Percentiles rank a stretch among this genome's conserved stretches.
phyloP scores from a whole-genome alignment of 1,284 basidiomycete genomes.

The Malassezia slooffiae region DNA sequence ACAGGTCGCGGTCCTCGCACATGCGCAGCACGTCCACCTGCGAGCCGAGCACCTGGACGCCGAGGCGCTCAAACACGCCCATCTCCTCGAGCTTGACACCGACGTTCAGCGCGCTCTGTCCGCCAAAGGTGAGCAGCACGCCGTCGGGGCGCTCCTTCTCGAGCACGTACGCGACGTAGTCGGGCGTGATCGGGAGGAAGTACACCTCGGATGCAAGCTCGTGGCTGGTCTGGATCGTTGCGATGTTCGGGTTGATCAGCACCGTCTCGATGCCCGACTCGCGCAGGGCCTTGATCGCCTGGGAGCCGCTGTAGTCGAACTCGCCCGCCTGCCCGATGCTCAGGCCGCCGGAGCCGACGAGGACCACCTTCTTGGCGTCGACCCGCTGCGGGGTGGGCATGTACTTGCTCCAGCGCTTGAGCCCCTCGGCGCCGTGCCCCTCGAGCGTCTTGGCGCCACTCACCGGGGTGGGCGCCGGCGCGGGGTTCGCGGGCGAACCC shows the following conservation, averaged over 20 bases:
- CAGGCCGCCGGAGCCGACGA: conserved; percentile 91
- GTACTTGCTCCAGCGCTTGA: conserved; percentile 14
- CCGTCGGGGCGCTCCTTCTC: conserved; percentile 98
- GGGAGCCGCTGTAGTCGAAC: conserved; percentile 98
- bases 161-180: conserved; percentile 95
- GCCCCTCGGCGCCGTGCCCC: background rate
- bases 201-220: conserved; percentile 92
- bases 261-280: conserved; percentile 92
- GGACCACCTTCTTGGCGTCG: conserved; percentile 87
- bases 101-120: conserved; percentile 94
- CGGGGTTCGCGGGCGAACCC: no score
- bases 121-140: conserved; percentile 93
- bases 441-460: no score
- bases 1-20: conserved; percentile 84
- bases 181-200: conserved; percentile 89
- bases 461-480: no score
- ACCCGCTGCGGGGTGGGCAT: conserved; percentile 43
- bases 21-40: conserved; percentile 68
- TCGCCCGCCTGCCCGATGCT: conserved; percentile 98
- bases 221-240: conserved; percentile 57
- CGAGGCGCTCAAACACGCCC: conserved; percentile 89
- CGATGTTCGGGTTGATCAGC: conserved; percentile 51
- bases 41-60: conserved; percentile 88
- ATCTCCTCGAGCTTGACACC: conserved; percentile 95
- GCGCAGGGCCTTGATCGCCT: conserved; percentile 92